Percentiles rank a stretch among this genome's conserved stretches.
These are phyloP conservation scores for slime mould (Dictyostelium discoideum) DNA, from an alignment of 78 protist species.

Conservation along the genomic window dicty_2.7 NC_007091.3:1086501-1087000, in stretches of 20 bases:
- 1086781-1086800: slow-evolving; percentile 1
- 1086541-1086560: not conserved
- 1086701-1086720: not conserved
- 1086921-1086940: not conserved
- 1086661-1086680: not conserved
- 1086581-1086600: slow-evolving; percentile 12
- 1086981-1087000: not conserved
- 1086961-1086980: not conserved
- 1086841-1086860: not conserved
- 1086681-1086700: not conserved
- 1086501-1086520: not conserved
- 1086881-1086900: not conserved
- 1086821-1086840: not conserved
- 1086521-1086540: not conserved
- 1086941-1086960: not conserved
- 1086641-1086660: not conserved
- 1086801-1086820: not conserved
- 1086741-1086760: not conserved
- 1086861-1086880: not conserved
- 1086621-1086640: not conserved
- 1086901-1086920: not conserved
- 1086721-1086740: not conserved
- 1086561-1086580: not conserved
- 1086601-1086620: not conserved
- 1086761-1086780: not conserved